Conservation (phyloP, 1,284 basidiomycete species). For the Puccinia hordei region DNA sequence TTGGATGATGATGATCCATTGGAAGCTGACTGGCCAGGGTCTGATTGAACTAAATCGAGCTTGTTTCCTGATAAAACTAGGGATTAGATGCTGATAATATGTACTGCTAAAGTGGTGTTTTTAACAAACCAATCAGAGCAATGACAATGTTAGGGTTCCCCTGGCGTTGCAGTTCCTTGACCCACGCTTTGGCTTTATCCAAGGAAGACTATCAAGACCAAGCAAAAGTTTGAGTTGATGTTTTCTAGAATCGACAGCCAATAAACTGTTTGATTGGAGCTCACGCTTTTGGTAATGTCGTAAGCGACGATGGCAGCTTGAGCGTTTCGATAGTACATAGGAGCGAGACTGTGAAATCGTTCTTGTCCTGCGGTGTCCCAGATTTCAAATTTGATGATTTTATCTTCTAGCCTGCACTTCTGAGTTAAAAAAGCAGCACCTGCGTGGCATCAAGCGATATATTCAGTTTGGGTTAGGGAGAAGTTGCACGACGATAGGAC, state of each 20-base stretch:
- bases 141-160: constrained; percentile 99
- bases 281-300: constrained; percentile 88
- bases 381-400: constrained; percentile 68
- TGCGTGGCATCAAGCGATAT: constrained; percentile 23
- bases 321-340: constrained; percentile 98
- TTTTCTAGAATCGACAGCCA: neutral
- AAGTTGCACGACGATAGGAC: too few relatives aligned
- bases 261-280: constrained; percentile 60
- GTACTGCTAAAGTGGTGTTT: neutral
- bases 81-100: neutral
- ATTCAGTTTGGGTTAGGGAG: too few relatives aligned
- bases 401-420: constrained; percentile 86
- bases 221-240: neutral
- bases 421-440: constrained; percentile 66
- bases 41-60: constrained; percentile 59
- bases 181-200: constrained; percentile 99
- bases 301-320: constrained; percentile 95
- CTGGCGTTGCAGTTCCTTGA: constrained; percentile 97
- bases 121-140: constrained; percentile 73
- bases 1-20: constrained; percentile 61
- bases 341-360: constrained; percentile 69
- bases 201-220: constrained; percentile 68
- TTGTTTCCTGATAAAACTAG: constrained; percentile 69
- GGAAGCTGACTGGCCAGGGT: constrained; percentile 63
- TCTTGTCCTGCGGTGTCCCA: constrained; percentile 99